A percentile compares a stretch with the other conserved stretches of the same genome.
phyloP scores from a whole-genome alignment of 306 rosid genomes.

The Fagus crenata region DNA sequence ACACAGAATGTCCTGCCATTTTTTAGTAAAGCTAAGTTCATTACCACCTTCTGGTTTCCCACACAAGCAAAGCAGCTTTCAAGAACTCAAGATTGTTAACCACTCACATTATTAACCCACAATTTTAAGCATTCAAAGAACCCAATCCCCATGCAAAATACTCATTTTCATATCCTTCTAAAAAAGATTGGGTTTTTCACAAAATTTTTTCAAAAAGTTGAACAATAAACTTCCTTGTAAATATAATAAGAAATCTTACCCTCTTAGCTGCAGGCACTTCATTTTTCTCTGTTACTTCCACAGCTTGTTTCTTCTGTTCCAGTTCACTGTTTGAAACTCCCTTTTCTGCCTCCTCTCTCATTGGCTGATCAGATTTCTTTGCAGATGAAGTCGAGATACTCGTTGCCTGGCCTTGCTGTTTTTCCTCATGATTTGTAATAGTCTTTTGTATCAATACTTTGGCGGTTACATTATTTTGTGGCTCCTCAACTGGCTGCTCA shows the following conservation, averaged over 20 bases:
- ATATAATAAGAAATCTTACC: slow-evolving; percentile 33
- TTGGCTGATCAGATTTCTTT: background rate
- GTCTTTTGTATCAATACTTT: slow-evolving; percentile 21
- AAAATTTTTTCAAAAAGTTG: background rate
- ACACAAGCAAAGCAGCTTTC: no score
- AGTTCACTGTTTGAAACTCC: no score
- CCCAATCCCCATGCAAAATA: no score
- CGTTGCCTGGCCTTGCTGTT: background rate
- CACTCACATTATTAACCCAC: background rate
- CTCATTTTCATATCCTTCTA: background rate
- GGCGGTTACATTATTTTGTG: background rate
- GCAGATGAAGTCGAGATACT: background rate
- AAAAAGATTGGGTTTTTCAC: background rate
- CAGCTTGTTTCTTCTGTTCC: background rate
- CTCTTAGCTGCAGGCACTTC: slow-evolving; percentile 26
- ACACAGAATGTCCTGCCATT: no score
- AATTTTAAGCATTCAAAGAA: background rate
- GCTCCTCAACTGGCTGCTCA: slow-evolving; percentile 15
- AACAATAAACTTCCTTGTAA: background rate
- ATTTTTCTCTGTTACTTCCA: slow-evolving; percentile 33
- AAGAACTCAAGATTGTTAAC: background rate
- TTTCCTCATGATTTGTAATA: background rate
- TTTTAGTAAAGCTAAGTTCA: no score
- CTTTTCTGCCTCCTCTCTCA: background rate
- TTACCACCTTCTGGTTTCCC: no score